phyloP scores from a whole-genome alignment of 1,284 basidiomycete species.

The Sparassis latifolia region DNA sequence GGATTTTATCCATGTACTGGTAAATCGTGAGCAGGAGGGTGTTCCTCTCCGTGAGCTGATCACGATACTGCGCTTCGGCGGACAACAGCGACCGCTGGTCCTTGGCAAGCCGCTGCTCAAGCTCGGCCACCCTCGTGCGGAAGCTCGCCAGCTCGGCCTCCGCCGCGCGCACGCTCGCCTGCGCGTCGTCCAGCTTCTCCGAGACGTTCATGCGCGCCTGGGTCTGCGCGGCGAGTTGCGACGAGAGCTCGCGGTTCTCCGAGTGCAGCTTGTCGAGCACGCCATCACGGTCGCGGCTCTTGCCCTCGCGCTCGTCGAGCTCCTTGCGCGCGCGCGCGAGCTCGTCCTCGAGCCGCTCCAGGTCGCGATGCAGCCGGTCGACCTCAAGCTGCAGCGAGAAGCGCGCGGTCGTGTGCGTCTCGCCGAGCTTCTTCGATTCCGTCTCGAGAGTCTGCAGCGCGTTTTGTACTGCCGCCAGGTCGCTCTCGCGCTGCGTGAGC shows the following conservation, averaged over 20 bases:
- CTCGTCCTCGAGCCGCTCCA: constrained; percentile 78
- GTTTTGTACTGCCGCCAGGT: constrained; percentile 69
- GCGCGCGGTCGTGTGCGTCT: constrained; percentile 75
- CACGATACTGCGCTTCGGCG: constrained; percentile 77
- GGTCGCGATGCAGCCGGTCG: constrained; percentile 82
- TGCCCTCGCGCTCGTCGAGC: constrained; percentile 60
- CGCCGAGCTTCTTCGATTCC: constrained; percentile 70
- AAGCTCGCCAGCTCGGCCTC: constrained; percentile 59
- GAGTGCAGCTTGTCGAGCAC: constrained; percentile 68
- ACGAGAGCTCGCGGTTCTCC: constrained; percentile 73
- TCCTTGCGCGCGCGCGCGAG: constrained; percentile 71
- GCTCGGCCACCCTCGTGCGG: constrained; percentile 58
- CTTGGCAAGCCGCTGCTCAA: constrained; percentile 80
- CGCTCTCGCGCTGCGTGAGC: constrained; percentile 62
- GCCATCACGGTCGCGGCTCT: constrained; percentile 61
- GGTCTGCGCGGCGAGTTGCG: constrained; percentile 74
- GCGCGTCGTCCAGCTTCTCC: constrained; percentile 78
- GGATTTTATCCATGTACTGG: constrained; percentile 92
- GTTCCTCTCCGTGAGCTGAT: constrained; percentile 90
- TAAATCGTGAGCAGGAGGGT: constrained; percentile 89
- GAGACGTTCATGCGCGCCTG: constrained; percentile 78
- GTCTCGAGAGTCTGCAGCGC: constrained; percentile 62
- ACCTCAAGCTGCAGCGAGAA: constrained; percentile 90
- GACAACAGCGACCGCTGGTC: constrained; percentile 72
- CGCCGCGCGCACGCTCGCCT: constrained; percentile 52